Conservation (phyloP, 345 rosid genomes). For the Barbarea vulgaris region DNA sequence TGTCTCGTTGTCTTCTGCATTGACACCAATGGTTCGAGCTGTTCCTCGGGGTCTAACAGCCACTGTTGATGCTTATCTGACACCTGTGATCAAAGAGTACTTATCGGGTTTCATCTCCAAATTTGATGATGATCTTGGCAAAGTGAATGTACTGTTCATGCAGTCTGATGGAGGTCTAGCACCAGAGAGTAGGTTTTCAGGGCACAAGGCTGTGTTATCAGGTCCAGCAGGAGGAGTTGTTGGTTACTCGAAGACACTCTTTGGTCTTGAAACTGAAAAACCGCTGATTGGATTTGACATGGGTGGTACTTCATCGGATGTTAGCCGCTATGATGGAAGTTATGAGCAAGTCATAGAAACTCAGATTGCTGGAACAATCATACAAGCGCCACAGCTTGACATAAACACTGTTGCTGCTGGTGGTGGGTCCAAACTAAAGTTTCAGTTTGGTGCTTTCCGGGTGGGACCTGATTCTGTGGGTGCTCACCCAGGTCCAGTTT, state of each 20-base stretch:
- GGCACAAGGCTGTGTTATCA: slow-evolving; percentile 94
- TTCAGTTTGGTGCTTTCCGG: slow-evolving; percentile 86
- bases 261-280: slow-evolving; percentile 86
- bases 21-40: slow-evolving; percentile 97
- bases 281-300: slow-evolving; percentile 97
- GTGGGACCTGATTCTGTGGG: slow-evolving; percentile 98
- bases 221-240: slow-evolving; percentile 99
- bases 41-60: slow-evolving; percentile 98
- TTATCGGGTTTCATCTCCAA: slow-evolving; percentile 86
- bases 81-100: slow-evolving; percentile 92
- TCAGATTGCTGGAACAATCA: slow-evolving; percentile 92
- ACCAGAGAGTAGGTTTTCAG: slow-evolving; percentile 88
- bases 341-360: slow-evolving; percentile 98
- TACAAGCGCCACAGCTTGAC: slow-evolving; percentile 99
- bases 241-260: slow-evolving; percentile 93
- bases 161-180: slow-evolving; percentile 99
- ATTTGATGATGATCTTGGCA: slow-evolving; percentile 75
- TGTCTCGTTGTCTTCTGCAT: slow-evolving; percentile 86
- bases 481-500: slow-evolving; percentile 98
- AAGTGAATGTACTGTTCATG: slow-evolving; percentile 91
- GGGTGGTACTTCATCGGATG: slow-evolving; percentile 99
- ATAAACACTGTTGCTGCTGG: slow-evolving; percentile 98
- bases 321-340: slow-evolving; percentile 95
- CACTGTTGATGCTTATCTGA: slow-evolving; percentile 92
- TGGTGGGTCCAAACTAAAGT: slow-evolving; percentile 94